Evolutionary conservation across 805 yeast species (phyloP).

Genomic region (Candida insectalens): DNA sequence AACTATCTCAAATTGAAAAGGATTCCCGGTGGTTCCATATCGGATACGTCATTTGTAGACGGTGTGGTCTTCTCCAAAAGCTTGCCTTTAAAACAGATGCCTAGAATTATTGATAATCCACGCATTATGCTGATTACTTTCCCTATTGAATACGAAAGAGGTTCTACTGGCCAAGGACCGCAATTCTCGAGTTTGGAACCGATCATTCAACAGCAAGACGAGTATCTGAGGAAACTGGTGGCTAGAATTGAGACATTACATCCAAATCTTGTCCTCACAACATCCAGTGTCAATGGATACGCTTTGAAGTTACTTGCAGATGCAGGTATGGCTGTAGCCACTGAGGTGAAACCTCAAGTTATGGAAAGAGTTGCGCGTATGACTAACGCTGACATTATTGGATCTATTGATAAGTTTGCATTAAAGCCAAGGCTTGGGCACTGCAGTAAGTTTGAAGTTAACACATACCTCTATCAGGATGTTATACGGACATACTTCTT

Average conservation of each 20-base stretch:
- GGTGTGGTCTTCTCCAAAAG: constrained; percentile 83
- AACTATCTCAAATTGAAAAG: constrained; percentile 83
- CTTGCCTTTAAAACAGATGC: constrained; percentile 75
- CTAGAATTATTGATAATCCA: constrained; percentile 52
- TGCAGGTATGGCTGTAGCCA: constrained; percentile 73
- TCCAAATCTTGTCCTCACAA: constrained; percentile 73
- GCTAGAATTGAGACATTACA: constrained; percentile 64
- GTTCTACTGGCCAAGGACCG: constrained; percentile 2
- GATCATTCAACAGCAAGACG: constrained; percentile 78
- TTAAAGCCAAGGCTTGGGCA: constrained; percentile 62
- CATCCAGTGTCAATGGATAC: constrained; percentile 71
- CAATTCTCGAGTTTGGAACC: constrained; percentile 28
- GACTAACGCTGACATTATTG: constrained; percentile 76
- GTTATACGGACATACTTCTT: constrained; percentile 64
- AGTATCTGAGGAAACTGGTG: constrained; percentile 72
- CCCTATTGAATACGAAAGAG: constrained; percentile 61
- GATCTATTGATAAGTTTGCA: constrained; percentile 78
- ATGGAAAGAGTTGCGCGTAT: constrained; percentile 68
- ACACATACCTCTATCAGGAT: constrained; percentile 48
- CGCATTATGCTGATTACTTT: constrained; percentile 76
- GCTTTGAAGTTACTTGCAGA: constrained; percentile 66
- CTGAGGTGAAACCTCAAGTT: constrained; percentile 72
- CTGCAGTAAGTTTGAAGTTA: constrained; percentile 65
- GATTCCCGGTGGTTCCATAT: constrained; percentile 63
- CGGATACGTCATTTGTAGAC: constrained; percentile 52